Evolutionary conservation across 2,329 filamentous ascomycete species (phyloP).

Genomic region (Colletotrichum kahawae): DNA sequence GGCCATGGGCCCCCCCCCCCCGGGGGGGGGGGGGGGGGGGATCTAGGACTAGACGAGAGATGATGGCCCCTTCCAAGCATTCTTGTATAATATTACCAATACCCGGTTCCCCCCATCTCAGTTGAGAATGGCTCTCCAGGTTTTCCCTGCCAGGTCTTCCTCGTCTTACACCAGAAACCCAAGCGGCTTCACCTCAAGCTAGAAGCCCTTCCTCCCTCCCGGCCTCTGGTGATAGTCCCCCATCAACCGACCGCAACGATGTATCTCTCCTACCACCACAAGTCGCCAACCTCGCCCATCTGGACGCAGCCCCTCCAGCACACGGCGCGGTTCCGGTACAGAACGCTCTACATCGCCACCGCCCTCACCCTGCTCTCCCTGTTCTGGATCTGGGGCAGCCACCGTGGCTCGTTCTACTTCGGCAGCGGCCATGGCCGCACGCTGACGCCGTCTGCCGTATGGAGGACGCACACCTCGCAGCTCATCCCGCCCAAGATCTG

Average conservation of each 20-base stretch:
- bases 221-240: background rate
- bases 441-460: background rate
- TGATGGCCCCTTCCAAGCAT: background rate
- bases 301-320: background rate
- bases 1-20: too few species aligned
- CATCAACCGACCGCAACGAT: background rate
- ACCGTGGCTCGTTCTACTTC: background rate
- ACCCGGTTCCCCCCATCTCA: background rate
- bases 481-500: slow-evolving; percentile 14
- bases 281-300: background rate
- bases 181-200: background rate
- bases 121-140: background rate
- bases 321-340: background rate
- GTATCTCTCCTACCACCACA: background rate
- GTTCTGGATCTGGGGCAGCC: background rate
- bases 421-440: background rate
- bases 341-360: background rate
- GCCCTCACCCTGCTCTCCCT: background rate
- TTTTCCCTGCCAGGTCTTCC: background rate
- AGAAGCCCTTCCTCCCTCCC: background rate
- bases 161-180: background rate
- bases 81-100: background rate
- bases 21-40: background rate
- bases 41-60: background rate
- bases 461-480: background rate